These are phyloP conservation scores for Myriosclerotinia duriaeana DNA, from an alignment of 2,329 filamentous ascomycete species.

Conservation along the genomic window DNA sequence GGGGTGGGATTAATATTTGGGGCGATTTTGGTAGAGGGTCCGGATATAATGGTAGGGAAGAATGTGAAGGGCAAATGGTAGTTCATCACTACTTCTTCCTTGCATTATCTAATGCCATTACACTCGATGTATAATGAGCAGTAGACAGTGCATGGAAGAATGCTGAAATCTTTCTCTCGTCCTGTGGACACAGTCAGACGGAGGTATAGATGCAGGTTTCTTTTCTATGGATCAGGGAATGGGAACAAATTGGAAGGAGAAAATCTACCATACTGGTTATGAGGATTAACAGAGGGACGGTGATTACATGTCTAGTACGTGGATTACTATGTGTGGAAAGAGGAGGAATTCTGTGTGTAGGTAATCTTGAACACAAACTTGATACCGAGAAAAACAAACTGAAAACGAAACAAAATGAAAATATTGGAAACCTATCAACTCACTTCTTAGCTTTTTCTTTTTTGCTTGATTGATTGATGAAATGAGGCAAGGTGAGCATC, in stretches of 20 bases:
- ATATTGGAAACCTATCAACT: background rate
- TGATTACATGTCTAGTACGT: constrained; percentile 16
- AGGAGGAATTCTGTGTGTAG: constrained; percentile 12
- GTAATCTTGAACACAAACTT: constrained; percentile 14
- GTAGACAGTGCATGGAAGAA: background rate
- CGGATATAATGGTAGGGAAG: constrained; percentile 11
- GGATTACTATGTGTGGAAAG: constrained; percentile 5
- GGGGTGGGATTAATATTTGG: background rate
- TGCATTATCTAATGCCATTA: background rate
- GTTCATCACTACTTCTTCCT: constrained; percentile 40
- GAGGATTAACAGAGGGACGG: background rate
- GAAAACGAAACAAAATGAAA: constrained; percentile 10
- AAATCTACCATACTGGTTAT: constrained; percentile 16
- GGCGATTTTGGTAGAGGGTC: background rate
- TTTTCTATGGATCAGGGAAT: constrained; percentile 7
- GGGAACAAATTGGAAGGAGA: background rate
- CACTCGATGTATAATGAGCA: constrained; percentile 3
- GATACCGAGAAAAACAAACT: constrained; percentile 12
- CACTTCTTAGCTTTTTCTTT: background rate
- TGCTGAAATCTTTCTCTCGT: background rate
- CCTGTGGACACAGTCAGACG: constrained; percentile 3
- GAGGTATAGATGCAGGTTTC: constrained; percentile 14
- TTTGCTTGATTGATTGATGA: background rate
- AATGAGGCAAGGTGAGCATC: background rate
- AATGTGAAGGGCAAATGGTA: constrained; percentile 30